These are phyloP conservation scores for Keithomyces neogunnii DNA, from an alignment of 2,329 filamentous ascomycete species.

Conservation along the genomic window DNA sequence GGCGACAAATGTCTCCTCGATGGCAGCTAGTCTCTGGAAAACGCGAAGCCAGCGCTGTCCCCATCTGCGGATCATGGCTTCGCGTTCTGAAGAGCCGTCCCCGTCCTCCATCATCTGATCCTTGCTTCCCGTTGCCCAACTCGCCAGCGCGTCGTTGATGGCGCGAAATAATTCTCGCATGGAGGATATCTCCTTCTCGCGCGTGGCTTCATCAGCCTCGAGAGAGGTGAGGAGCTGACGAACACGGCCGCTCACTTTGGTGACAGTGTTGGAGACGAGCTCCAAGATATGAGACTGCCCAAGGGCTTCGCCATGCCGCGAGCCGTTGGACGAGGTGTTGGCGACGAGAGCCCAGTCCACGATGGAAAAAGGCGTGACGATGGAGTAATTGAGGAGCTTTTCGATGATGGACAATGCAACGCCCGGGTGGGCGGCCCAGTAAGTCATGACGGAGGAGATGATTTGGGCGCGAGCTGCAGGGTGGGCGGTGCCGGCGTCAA, in stretches of 20 bases:
- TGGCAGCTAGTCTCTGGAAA: constrained; percentile 71
- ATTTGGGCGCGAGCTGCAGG: constrained; percentile 77
- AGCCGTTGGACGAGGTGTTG: constrained; percentile 37
- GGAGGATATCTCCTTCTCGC: constrained; percentile 59
- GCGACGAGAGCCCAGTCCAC: constrained; percentile 79
- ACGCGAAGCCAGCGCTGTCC: constrained; percentile 79
- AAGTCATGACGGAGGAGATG: constrained; percentile 79
- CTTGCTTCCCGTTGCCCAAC: constrained; percentile 64
- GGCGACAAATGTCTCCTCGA: constrained; percentile 65
- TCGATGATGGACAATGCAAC: constrained; percentile 89
- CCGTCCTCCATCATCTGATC: constrained; percentile 67
- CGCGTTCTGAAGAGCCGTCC: constrained; percentile 48
- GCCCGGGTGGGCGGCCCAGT: constrained; percentile 89
- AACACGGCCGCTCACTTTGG: constrained; percentile 81
- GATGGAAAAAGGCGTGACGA: constrained; percentile 76
- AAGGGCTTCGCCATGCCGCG: constrained; percentile 55
- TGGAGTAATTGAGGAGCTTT: constrained; percentile 95
- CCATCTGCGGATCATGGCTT: constrained; percentile 67
- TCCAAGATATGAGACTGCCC: constrained; percentile 76
- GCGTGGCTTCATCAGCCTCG: constrained; percentile 54
- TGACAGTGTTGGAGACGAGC: constrained; percentile 78
- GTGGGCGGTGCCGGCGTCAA: constrained; percentile 68
- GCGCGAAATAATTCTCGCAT: constrained; percentile 74
- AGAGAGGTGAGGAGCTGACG: constrained; percentile 66
- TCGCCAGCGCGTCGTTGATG: constrained; percentile 69